phyloP scores from a whole-genome alignment of 768 basidiomycete species.

The Lyophyllum decastes region DNA sequence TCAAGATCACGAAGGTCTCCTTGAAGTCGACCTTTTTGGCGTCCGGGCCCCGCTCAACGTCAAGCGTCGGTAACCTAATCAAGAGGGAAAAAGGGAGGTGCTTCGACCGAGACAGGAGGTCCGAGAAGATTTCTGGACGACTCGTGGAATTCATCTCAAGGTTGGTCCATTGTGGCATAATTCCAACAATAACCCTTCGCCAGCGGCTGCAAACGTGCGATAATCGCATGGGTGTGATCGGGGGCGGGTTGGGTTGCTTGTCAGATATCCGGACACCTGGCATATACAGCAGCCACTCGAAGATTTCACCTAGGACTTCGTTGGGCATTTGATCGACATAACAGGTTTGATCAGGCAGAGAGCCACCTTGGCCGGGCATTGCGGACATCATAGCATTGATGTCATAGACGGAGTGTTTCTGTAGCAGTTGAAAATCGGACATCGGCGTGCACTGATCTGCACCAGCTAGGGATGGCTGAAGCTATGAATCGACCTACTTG shows the following conservation, averaged over 20 bases:
- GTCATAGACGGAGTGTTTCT: not conserved
- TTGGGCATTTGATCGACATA: conserved; percentile 1
- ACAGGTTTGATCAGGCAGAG: not conserved
- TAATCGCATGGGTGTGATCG: not conserved
- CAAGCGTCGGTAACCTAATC: not conserved
- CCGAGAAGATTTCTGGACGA: conserved; percentile 3
- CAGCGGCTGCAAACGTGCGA: conserved; percentile 12
- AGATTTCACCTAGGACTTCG: conserved; percentile 6
- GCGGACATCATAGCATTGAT: conserved; percentile 5
- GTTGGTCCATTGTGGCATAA: conserved; percentile 1
- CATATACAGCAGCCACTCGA: not conserved
- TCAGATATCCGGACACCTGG: not conserved
- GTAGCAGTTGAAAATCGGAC: not conserved
- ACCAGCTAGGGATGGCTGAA: not conserved
- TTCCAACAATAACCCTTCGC: not conserved
- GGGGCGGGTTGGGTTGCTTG: too few species aligned
- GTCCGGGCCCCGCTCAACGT: not conserved
- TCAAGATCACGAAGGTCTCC: conserved; percentile 2
- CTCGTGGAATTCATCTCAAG: conserved; percentile 4
- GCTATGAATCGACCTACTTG: too few species aligned
- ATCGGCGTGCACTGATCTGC: not conserved
- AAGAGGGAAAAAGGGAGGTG: not conserved
- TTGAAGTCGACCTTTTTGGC: conserved; percentile 1
- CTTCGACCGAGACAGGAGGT: conserved; percentile 9
- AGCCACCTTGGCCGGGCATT: not conserved